These are phyloP conservation scores for Starmera caribaea DNA, from an alignment of 805 yeast genomes.

Conservation along the genomic window DNA sequence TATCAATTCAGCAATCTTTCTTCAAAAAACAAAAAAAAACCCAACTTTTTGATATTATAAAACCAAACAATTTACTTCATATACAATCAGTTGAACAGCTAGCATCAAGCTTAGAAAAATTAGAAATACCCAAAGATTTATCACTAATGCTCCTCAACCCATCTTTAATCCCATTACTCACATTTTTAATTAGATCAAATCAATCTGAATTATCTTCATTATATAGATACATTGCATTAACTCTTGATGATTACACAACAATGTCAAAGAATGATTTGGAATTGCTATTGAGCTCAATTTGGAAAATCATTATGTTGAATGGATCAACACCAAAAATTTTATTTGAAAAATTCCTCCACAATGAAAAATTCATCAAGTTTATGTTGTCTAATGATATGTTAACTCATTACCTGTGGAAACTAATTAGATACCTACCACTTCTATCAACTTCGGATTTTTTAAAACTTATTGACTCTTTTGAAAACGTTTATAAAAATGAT, in stretches of 20 bases:
- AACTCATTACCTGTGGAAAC: neutral
- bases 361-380: neutral
- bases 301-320: neutral
- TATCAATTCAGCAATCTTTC: no score
- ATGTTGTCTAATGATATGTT: neutral
- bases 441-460: neutral
- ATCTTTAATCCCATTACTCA: conserved; percentile 2
- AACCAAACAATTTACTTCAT: neutral
- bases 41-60: no score
- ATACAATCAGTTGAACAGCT: conserved; percentile 3
- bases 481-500: neutral
- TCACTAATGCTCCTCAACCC: conserved; percentile 4
- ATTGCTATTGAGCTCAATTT: conserved; percentile 3
- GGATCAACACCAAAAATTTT: neutral
- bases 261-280: neutral
- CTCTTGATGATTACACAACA: conserved; percentile 3
- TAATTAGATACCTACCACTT: neutral
- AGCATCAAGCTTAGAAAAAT: conserved; percentile 1
- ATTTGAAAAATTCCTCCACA: neutral
- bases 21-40: conserved; percentile 7
- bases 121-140: conserved; percentile 5
- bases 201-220: conserved; percentile 1
- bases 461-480: conserved; percentile 2
- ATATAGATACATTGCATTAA: conserved; percentile 5
- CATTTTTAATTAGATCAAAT: conserved; percentile 2